Percentiles rank a stretch among this genome's conserved stretches.
Conservation (phyloP, 345 rosid species). For the Ailanthus altissimus region DNA sequence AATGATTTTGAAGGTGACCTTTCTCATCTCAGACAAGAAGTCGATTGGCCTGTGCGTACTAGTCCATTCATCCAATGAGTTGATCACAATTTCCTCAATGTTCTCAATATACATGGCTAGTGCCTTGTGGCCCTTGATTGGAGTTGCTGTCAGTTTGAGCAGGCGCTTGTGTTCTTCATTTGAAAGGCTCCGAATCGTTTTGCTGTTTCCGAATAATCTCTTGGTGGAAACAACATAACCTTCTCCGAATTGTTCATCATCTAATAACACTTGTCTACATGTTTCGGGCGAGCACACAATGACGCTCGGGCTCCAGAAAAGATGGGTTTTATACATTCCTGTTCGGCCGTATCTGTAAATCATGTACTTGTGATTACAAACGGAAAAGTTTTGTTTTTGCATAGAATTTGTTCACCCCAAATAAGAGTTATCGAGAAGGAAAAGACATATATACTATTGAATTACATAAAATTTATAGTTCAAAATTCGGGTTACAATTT, state of each 20-base stretch:
- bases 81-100: conserved; percentile 30
- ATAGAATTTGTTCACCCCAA: too few relatives aligned
- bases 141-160: conserved; percentile 31
- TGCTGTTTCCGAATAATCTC: conserved; percentile 2
- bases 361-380: too few relatives aligned
- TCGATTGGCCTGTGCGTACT: conserved; percentile 22
- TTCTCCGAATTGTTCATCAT: conserved; percentile 22
- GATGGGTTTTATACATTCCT: conserved; percentile 31
- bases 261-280: conserved; percentile 25
- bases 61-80: conserved; percentile 33
- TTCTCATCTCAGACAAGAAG: conserved; percentile 30
- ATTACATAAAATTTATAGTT: too few relatives aligned
- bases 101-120: conserved; percentile 21
- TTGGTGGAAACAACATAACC: conserved; percentile 30
- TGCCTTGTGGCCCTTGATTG: conserved; percentile 38
- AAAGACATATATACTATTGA: too few relatives aligned
- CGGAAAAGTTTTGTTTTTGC: too few relatives aligned
- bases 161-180: conserved; percentile 35
- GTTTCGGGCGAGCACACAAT: conserved; percentile 29
- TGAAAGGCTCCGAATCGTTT: conserved; percentile 9
- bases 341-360: conserved; percentile 30
- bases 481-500: too few relatives aligned
- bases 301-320: conserved; percentile 36
- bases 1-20: conserved; percentile 34
- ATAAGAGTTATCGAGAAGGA: too few relatives aligned